A percentile compares a stretch with the other conserved stretches of the same genome.
Conservation (phyloP, 2,329 filamentous ascomycete genomes). For the Atkinsonella hypoxylon region DNA sequence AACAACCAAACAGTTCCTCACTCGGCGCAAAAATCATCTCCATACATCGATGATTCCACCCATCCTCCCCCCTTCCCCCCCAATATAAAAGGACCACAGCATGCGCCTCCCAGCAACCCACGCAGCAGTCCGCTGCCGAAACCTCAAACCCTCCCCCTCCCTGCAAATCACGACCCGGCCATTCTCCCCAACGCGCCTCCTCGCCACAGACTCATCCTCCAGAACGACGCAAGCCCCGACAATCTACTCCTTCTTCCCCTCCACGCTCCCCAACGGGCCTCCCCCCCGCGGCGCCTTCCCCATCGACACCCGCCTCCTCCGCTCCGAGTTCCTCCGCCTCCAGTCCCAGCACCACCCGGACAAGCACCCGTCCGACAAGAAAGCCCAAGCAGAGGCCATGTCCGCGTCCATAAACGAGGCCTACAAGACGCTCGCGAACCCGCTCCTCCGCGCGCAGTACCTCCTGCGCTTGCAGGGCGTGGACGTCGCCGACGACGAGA, state of each 20-base stretch:
- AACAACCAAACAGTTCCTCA: too few species aligned
- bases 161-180: neutral
- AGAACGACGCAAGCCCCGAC: conserved; percentile 24
- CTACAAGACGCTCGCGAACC: conserved; percentile 71
- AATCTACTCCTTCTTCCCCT: conserved; percentile 82
- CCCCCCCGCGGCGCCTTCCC: conserved; percentile 67
- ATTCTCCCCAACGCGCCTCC: neutral
- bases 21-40: too few species aligned
- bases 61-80: too few species aligned
- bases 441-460: conserved; percentile 79
- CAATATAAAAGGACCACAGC: too few species aligned
- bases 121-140: neutral
- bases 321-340: conserved; percentile 74
- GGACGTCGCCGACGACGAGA: conserved; percentile 71
- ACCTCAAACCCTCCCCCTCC: neutral
- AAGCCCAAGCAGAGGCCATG: conserved; percentile 58
- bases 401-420: conserved; percentile 83
- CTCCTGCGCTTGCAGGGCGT: conserved; percentile 62
- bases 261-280: conserved; percentile 62
- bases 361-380: conserved; percentile 40
- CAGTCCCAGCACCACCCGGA: conserved; percentile 72
- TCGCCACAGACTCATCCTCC: neutral
- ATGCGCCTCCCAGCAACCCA: too few species aligned
- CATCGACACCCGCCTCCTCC: conserved; percentile 58
- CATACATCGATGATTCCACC: too few species aligned